phyloP scores from a whole-genome alignment of 495 filamentous ascomycete genomes.

The Xylaria palmicola region DNA sequence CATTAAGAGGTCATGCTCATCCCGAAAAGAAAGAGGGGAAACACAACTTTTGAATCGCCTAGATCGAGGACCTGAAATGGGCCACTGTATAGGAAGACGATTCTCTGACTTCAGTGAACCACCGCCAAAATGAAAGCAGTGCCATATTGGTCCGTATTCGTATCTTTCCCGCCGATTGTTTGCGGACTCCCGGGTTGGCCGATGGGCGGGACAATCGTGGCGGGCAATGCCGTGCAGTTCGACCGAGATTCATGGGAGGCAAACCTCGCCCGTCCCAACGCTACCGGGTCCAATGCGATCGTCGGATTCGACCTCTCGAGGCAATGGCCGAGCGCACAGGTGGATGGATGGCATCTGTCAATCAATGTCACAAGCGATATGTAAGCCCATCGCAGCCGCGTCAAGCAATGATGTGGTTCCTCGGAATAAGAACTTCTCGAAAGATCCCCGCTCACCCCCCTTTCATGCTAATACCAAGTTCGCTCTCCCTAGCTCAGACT shows the following conservation, averaged over 20 bases:
- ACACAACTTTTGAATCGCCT: too few relatives aligned
- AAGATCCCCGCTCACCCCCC: not conserved
- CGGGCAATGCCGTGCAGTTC: slow-evolving; percentile 23
- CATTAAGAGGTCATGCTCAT: too few relatives aligned
- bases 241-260: slow-evolving; percentile 22
- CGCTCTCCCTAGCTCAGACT: slow-evolving; percentile 13
- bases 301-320: slow-evolving; percentile 22
- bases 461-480: not conserved
- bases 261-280: slow-evolving; percentile 24
- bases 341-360: slow-evolving; percentile 24
- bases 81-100: not conserved
- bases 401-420: too few relatives aligned
- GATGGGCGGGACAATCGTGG: slow-evolving; percentile 21
- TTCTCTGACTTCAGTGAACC: not conserved
- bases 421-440: too few relatives aligned
- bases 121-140: not conserved
- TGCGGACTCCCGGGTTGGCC: slow-evolving; percentile 23
- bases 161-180: not conserved
- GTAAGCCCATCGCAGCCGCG: not conserved
- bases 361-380: slow-evolving; percentile 26
- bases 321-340: slow-evolving; percentile 20
- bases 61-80: not conserved
- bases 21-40: too few relatives aligned
- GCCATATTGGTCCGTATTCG: not conserved
- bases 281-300: slow-evolving; percentile 17